These are phyloP conservation scores for Castanea sativa DNA, from an alignment of 306 rosid genomes.

Conservation along the genomic window DNA sequence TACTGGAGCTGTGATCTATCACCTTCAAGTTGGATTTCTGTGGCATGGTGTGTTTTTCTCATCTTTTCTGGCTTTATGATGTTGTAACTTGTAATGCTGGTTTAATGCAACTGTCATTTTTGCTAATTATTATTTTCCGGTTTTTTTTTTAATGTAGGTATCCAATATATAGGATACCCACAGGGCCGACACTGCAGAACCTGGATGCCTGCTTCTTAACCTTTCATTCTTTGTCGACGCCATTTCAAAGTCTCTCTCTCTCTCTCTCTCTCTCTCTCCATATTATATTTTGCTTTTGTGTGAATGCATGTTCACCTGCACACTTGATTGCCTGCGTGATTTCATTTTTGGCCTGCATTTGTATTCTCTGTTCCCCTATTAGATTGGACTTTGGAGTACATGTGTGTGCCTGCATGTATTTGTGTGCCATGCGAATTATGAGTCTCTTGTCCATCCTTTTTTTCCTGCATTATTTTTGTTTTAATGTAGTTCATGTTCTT, in stretches of 20 bases:
- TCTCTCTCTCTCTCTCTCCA: constrained; percentile 11
- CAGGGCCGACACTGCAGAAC: constrained; percentile 85
- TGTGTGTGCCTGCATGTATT: background rate
- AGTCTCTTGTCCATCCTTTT: background rate
- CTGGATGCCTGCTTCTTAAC: constrained; percentile 86
- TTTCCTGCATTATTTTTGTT: background rate
- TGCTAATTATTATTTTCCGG: background rate
- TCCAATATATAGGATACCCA: constrained; percentile 93
- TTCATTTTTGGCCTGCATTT: too few species aligned
- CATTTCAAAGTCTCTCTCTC: constrained; percentile 39
- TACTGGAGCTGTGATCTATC: constrained; percentile 82
- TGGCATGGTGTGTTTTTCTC: constrained; percentile 65
- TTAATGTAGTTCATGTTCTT: constrained; percentile 17
- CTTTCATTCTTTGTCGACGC: constrained; percentile 68
- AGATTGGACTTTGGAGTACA: background rate
- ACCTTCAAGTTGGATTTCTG: constrained; percentile 89
- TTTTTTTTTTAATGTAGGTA: constrained; percentile 52
- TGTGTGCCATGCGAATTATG: background rate
- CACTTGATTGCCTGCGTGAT: background rate
- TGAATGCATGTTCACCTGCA: background rate
- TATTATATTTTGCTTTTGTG: background rate
- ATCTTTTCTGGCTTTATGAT: background rate
- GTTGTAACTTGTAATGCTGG: constrained; percentile 1
- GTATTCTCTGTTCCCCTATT: background rate
- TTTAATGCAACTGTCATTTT: background rate